Evolutionary conservation across 768 basidiomycete genomes (phyloP).

Genomic region (Chalciporus pseudorubinellus): DNA sequence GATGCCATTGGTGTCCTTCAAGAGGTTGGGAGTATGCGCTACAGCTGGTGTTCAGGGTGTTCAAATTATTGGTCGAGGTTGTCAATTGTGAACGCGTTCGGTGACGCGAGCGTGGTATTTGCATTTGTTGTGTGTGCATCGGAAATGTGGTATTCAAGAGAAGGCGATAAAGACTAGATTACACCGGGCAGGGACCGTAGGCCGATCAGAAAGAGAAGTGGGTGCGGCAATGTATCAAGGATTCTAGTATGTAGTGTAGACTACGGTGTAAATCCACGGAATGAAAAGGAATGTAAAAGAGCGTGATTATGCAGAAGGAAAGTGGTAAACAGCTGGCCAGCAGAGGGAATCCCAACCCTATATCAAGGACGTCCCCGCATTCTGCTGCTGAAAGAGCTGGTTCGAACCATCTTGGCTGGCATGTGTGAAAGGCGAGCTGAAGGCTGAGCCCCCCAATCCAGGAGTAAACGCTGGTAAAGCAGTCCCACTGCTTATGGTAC

Average conservation of each 20-base stretch:
- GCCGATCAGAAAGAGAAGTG: slow-evolving; percentile 3
- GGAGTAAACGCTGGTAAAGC: slow-evolving; percentile 7
- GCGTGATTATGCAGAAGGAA: not conserved
- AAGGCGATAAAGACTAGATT: slow-evolving; percentile 19
- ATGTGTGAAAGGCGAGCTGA: slow-evolving; percentile 23
- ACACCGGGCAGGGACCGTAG: slow-evolving; percentile 9
- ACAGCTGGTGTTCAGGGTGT: no score
- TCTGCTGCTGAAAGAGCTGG: slow-evolving; percentile 39
- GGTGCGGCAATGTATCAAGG: slow-evolving; percentile 5
- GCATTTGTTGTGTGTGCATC: slow-evolving; percentile 13
- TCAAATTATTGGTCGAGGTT: no score
- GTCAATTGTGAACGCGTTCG: not conserved
- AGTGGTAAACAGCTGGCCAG: slow-evolving; percentile 1
- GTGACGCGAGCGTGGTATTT: slow-evolving; percentile 21
- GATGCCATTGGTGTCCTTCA: slow-evolving; percentile 21
- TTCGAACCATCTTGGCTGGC: slow-evolving; percentile 15
- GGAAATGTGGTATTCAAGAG: slow-evolving; percentile 18
- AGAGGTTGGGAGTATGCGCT: slow-evolving; percentile 3
- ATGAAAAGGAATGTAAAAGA: not conserved
- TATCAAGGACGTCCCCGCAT: slow-evolving; percentile 48
- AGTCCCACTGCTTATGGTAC: slow-evolving; percentile 15
- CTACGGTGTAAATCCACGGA: slow-evolving; percentile 9
- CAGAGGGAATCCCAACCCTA: slow-evolving; percentile 25
- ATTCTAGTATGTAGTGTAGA: slow-evolving; percentile 2
- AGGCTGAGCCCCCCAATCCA: slow-evolving; percentile 21